Percentiles rank a stretch among this genome's conserved stretches.
Conservation (phyloP, 495 filamentous ascomycete species). For the Aspergillus kassunensis region DNA sequence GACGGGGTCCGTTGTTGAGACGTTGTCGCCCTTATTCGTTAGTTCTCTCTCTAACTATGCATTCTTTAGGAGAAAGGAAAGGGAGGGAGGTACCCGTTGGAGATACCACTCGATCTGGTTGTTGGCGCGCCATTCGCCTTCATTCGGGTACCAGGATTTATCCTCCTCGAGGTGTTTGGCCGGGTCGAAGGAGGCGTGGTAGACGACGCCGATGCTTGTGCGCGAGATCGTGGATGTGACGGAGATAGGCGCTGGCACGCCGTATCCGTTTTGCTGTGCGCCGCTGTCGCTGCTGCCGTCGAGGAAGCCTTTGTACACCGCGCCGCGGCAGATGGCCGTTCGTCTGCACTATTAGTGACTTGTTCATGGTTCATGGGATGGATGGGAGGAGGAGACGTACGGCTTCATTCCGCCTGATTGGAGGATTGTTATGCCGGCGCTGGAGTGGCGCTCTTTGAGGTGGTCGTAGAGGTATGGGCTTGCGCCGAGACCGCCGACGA, state of each 20-base stretch:
- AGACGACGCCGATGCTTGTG: conserved; percentile 1
- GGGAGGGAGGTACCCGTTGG: neutral
- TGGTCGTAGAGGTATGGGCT: conserved; percentile 11
- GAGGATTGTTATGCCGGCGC: neutral
- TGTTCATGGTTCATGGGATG: neutral
- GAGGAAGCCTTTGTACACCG: conserved; percentile 7
- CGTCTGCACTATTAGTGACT: neutral
- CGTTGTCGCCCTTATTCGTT: neutral
- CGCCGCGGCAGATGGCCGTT: conserved; percentile 5
- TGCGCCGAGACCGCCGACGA: conserved; percentile 9
- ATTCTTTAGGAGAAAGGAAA: neutral
- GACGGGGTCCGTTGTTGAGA: neutral
- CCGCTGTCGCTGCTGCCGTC: conserved; percentile 2
- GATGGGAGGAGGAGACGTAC: neutral
- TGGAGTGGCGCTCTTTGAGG: conserved; percentile 4
- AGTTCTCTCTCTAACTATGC: neutral
- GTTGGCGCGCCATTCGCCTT: conserved; percentile 1
- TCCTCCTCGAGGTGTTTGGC: neutral
- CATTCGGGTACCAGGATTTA: conserved; percentile 2
- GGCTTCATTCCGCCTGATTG: conserved; percentile 8
- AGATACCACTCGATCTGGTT: conserved; percentile 10
- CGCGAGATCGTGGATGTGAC: conserved; percentile 8
- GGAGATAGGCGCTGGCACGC: neutral
- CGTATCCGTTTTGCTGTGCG: conserved; percentile 1
- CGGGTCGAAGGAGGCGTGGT: neutral